phyloP scores from a whole-genome alignment of 192 early-diverging fungal genomes.

The Rhizophagus sp. region DNA sequence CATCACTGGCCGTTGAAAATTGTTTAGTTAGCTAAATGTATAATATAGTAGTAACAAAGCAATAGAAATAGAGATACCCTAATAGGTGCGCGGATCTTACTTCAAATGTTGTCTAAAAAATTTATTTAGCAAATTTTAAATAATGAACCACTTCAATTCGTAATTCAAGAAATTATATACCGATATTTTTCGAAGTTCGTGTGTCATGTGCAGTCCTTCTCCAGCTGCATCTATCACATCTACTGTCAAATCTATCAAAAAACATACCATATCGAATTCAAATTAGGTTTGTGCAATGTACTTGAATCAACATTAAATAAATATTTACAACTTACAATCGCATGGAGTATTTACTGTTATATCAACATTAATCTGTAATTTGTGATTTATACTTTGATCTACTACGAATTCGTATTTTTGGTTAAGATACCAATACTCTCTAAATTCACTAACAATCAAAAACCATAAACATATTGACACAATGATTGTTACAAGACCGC shows the following conservation, averaged over 20 bases:
- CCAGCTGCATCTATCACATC: slow-evolving; percentile 73
- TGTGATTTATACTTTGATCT: slow-evolving; percentile 62
- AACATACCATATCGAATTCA: background rate
- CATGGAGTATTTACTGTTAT: slow-evolving; percentile 89
- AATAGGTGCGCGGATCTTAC: slow-evolving; percentile 13
- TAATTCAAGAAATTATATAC: slow-evolving; percentile 35
- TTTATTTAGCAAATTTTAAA: background rate
- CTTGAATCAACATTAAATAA: background rate
- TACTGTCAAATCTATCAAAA: slow-evolving; percentile 52
- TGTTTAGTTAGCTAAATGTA: background rate
- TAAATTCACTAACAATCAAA: slow-evolving; percentile 69
- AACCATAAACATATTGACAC: slow-evolving; percentile 67
- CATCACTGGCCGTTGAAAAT: background rate
- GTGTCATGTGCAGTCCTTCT: slow-evolving; percentile 55
- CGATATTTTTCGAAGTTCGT: slow-evolving; percentile 53
- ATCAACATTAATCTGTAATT: slow-evolving; percentile 84
- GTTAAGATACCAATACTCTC: slow-evolving; percentile 61
- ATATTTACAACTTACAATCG: background rate
- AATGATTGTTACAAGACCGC: slow-evolving; percentile 74
- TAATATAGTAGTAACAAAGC: background rate
- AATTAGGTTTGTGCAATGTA: background rate
- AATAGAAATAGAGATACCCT: slow-evolving; percentile 13
- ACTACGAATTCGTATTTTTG: slow-evolving; percentile 81
- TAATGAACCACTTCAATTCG: background rate
- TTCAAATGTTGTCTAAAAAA: slow-evolving; percentile 29